Percentiles rank a stretch among this genome's conserved stretches.
Conservation (phyloP, 1,284 basidiomycete species). For the Trametes hirsuta region DNA sequence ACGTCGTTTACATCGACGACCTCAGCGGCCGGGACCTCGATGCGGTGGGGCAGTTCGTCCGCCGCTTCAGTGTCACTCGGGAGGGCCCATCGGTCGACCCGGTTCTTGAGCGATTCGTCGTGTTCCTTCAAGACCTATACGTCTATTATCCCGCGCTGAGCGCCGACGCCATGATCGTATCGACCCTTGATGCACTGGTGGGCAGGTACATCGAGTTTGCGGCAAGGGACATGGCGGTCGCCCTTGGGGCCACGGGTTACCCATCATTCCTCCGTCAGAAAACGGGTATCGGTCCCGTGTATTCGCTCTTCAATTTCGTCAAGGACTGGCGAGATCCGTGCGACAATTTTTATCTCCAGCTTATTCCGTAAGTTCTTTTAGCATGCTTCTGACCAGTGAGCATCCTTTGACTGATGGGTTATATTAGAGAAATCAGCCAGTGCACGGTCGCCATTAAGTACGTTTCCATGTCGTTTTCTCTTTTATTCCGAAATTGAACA, state of each 20-base stretch:
- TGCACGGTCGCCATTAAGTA: constrained; percentile 13
- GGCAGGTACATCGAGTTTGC: constrained; percentile 14
- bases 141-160: constrained; percentile 8
- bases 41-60: constrained; percentile 11
- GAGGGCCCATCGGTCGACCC: constrained; percentile 6
- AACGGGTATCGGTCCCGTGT: constrained; percentile 12
- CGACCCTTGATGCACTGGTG: constrained; percentile 13
- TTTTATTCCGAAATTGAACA: neutral
- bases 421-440: constrained; percentile 4
- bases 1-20: constrained; percentile 19
- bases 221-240: neutral
- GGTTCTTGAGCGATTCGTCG: constrained; percentile 12
- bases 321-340: constrained; percentile 11
- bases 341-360: constrained; percentile 8
- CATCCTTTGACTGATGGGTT: neutral
- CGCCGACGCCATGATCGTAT: constrained; percentile 9
- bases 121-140: constrained; percentile 12
- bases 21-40: constrained; percentile 15
- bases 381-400: neutral
- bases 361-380: constrained; percentile 9
- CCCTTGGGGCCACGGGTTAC: constrained; percentile 5
- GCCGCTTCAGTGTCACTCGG: constrained; percentile 7
- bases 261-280: constrained; percentile 10
- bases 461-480: neutral
- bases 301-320: constrained; percentile 13